Evolutionary conservation across 2,329 filamentous ascomycete genomes (phyloP).

Genomic region (Aspergillus hortae): DNA sequence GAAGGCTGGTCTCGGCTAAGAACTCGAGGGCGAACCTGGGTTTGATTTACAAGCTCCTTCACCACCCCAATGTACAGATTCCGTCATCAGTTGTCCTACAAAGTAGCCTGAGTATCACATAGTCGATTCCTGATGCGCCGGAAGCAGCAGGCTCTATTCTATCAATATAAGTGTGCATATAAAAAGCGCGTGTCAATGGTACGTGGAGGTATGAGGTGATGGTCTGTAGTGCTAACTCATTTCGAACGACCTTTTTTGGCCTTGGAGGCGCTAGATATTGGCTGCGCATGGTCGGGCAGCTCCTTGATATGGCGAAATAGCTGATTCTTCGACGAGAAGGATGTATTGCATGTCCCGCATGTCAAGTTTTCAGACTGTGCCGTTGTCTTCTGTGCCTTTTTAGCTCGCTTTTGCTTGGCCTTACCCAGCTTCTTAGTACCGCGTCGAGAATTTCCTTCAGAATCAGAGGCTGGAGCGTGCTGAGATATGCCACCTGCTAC

Average conservation of each 20-base stretch:
- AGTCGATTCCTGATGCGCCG: not conserved
- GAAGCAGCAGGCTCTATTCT: not conserved
- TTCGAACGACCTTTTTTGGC: not conserved
- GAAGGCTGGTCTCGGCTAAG: slow-evolving; percentile 73
- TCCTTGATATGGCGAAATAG: slow-evolving; percentile 71
- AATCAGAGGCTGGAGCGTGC: slow-evolving; percentile 13
- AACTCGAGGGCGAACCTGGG: not conserved
- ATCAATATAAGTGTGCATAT: too few relatives aligned
- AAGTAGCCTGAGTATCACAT: not conserved
- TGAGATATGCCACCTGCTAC: slow-evolving; percentile 13
- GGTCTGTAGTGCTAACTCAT: too few relatives aligned
- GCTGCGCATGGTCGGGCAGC: slow-evolving; percentile 58
- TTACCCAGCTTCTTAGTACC: slow-evolving; percentile 42
- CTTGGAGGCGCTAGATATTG: slow-evolving; percentile 10
- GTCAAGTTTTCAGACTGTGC: slow-evolving; percentile 49
- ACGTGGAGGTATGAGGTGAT: too few relatives aligned
- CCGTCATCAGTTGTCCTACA: too few relatives aligned
- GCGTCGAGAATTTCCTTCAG: slow-evolving; percentile 18
- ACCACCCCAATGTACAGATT: too few relatives aligned
- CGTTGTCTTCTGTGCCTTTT: slow-evolving; percentile 37
- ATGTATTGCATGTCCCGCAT: slow-evolving; percentile 74
- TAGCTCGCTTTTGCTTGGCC: slow-evolving; percentile 53
- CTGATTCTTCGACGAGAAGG: slow-evolving; percentile 70
- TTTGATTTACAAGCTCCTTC: too few relatives aligned
- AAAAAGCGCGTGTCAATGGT: too few relatives aligned